Percentiles rank a stretch among this genome's conserved stretches.
These are phyloP conservation scores for Glebionis coronaria DNA, from an alignment of 129 eudicot species.

Conservation along the genomic window DNA sequence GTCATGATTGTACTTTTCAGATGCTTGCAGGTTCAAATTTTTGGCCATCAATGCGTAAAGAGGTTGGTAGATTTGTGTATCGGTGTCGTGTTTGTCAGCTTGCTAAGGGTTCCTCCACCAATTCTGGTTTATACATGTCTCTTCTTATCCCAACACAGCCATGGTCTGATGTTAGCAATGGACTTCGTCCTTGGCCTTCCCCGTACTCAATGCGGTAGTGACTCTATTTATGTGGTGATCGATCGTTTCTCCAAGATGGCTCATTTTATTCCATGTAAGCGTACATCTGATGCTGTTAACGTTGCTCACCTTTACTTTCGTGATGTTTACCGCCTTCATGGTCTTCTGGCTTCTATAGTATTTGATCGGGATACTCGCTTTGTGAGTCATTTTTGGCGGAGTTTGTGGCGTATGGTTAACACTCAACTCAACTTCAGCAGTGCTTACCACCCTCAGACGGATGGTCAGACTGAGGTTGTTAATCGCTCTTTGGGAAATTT, in stretches of 20 bases:
- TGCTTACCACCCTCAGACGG: neutral
- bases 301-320: neutral
- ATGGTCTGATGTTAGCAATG: too few relatives aligned
- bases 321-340: neutral
- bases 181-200: too few relatives aligned
- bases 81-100: too few relatives aligned
- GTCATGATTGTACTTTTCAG: too few relatives aligned
- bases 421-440: neutral
- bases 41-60: too few relatives aligned
- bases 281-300: neutral
- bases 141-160: too few relatives aligned
- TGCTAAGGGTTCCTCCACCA: too few relatives aligned
- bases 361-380: neutral
- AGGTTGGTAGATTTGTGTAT: too few relatives aligned
- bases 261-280: neutral
- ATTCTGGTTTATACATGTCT: too few relatives aligned
- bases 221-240: neutral
- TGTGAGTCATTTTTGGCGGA: neutral
- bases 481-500: neutral
- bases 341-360: neutral
- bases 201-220: neutral
- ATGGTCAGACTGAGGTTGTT: neutral
- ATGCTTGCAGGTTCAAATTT: too few relatives aligned
- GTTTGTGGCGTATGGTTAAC: neutral
- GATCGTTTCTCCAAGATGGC: neutral